A percentile compares a stretch with the other conserved stretches of the same genome.
Conservation (phyloP, 768 basidiomycete species). For the Scleroderma citrinum region DNA sequence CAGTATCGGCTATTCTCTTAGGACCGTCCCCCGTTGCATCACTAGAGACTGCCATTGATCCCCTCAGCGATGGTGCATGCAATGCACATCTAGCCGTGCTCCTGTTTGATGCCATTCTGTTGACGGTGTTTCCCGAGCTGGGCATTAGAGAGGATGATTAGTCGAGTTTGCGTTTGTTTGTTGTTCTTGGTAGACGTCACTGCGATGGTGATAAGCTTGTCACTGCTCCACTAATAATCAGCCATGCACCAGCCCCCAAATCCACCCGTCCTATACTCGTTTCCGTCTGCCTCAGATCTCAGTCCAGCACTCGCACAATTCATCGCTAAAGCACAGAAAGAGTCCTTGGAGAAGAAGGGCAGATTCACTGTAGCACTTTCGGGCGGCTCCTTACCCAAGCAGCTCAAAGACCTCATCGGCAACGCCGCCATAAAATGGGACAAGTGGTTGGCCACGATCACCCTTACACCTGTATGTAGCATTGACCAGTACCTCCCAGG, state of each 20-base stretch:
- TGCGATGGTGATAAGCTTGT: no score
- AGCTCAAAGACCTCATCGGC: constrained; percentile 65
- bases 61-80: constrained; percentile 56
- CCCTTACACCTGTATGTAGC: background rate
- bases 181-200: no score
- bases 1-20: constrained; percentile 42
- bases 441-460: constrained; percentile 62
- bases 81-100: constrained; percentile 76
- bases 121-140: constrained; percentile 76
- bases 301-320: constrained; percentile 69
- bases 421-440: constrained; percentile 79
- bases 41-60: constrained; percentile 51
- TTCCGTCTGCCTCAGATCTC: constrained; percentile 51
- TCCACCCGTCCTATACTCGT: constrained; percentile 68
- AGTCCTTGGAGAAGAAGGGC: constrained; percentile 83
- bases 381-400: constrained; percentile 85
- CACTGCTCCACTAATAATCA: no score
- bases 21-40: constrained; percentile 48
- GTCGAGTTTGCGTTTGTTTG: background rate
- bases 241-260: constrained; percentile 49
- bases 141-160: constrained; percentile 22
- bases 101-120: constrained; percentile 66
- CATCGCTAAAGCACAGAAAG: constrained; percentile 81
- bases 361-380: constrained; percentile 91
- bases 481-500: constrained; percentile 42